phyloP scores from a whole-genome alignment of 2,329 filamentous ascomycete species.

The Fusarium odoratissimum region DNA sequence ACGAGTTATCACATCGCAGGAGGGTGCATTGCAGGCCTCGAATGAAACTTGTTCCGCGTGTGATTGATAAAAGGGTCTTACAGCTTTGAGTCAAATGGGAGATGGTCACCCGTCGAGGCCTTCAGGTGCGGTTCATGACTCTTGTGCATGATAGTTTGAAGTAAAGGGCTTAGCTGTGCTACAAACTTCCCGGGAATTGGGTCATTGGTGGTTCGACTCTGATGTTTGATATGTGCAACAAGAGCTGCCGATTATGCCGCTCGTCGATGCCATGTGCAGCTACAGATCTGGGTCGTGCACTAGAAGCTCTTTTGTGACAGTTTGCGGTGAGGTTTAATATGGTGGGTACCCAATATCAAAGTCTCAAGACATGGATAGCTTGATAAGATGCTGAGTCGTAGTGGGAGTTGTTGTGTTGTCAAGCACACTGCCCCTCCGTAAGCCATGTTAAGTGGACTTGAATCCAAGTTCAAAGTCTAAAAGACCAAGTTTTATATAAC shows the following conservation, averaged over 20 bases:
- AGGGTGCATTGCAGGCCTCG: slow-evolving; percentile 35
- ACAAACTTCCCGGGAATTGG: slow-evolving; percentile 20
- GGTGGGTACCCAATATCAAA: slow-evolving; percentile 29
- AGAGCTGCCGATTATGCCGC: neutral
- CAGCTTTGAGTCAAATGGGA: neutral
- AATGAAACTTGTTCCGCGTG: slow-evolving; percentile 13
- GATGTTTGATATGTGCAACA: slow-evolving; percentile 20
- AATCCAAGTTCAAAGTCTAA: neutral
- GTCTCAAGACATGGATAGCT: slow-evolving; percentile 13
- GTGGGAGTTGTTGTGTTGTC: slow-evolving; percentile 9
- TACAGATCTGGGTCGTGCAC: slow-evolving; percentile 12
- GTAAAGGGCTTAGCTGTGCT: slow-evolving; percentile 12
- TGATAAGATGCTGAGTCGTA: slow-evolving; percentile 14
- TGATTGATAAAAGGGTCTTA: slow-evolving; percentile 9
- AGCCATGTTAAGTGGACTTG: neutral
- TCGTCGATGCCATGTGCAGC: neutral
- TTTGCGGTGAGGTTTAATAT: slow-evolving; percentile 34
- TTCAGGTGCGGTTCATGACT: slow-evolving; percentile 16
- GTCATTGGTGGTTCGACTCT: slow-evolving; percentile 34
- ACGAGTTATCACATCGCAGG: slow-evolving; percentile 28
- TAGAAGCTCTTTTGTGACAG: slow-evolving; percentile 6
- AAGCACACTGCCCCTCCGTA: slow-evolving; percentile 12
- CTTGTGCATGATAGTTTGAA: slow-evolving; percentile 7
- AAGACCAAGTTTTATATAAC: slow-evolving; percentile 3
- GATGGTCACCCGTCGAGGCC: slow-evolving; percentile 15